Conservation (phyloP, 805 yeast genomes). For the Metschnikowia bowlesiae region DNA sequence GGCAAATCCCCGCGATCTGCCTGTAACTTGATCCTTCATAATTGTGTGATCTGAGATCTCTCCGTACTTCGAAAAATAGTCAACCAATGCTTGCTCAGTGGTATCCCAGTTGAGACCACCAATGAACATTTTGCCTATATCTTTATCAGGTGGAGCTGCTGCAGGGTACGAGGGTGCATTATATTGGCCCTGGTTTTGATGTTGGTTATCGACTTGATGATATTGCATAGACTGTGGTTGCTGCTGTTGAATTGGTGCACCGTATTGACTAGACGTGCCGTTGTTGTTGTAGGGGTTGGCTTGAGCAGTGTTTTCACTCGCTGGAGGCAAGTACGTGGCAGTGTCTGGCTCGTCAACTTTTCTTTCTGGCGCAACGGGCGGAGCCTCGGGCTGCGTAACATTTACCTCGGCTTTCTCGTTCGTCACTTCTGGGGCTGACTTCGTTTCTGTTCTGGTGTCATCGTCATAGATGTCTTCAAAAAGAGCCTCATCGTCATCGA, state of each 20-base stretch:
- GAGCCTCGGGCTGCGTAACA: not conserved
- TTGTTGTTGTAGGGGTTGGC: not conserved
- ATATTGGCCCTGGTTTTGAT: not conserved
- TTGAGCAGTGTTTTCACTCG: not conserved
- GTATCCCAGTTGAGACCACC: conserved; percentile 99
- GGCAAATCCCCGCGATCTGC: conserved; percentile 93
- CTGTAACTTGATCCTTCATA: conserved; percentile 85
- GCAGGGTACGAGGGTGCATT: not conserved
- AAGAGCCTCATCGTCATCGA: conserved; percentile 91
- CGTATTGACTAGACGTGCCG: not conserved
- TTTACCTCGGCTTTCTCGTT: not conserved
- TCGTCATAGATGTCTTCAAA: conserved; percentile 81
- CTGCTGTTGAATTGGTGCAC: not conserved
- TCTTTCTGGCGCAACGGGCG: not conserved
- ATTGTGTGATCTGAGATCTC: conserved; percentile 83
- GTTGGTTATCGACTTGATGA: not conserved
- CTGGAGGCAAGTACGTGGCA: not conserved
- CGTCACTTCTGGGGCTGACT: conserved; percentile 1
- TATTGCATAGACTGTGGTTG: not conserved
- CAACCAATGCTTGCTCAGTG: conserved; percentile 77
- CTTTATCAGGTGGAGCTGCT: conserved; percentile 32
- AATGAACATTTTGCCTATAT: conserved; percentile 86
- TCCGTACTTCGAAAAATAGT: conserved; percentile 84
- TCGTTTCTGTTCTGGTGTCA: conserved; percentile 12
- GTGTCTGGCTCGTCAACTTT: not conserved